Conservation (phyloP, 75 land plant genomes). For the Sequoia sempervirens region DNA sequence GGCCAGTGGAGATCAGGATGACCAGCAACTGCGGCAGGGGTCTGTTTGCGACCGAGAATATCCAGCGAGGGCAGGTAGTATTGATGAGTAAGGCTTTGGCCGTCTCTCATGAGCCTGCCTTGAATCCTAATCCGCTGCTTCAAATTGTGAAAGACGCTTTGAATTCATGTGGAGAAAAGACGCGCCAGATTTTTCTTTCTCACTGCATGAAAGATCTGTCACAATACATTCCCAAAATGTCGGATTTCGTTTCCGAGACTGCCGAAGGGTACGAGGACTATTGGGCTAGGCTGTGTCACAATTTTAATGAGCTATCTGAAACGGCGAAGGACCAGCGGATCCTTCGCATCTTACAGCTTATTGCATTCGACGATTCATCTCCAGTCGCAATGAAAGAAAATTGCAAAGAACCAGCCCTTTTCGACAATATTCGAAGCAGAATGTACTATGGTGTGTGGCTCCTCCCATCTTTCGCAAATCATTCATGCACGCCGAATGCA, state of each 20-base stretch:
- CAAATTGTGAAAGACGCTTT: too few relatives aligned
- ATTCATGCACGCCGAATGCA: slow-evolving; percentile 11
- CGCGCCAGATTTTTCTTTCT: too few relatives aligned
- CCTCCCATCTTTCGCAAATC: slow-evolving; percentile 4
- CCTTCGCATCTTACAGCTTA: not conserved
- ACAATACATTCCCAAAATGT: too few relatives aligned
- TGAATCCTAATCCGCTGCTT: too few relatives aligned
- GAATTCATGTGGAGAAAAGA: too few relatives aligned
- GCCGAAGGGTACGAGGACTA: too few relatives aligned
- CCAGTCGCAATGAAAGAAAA: not conserved
- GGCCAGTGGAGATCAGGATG: not conserved
- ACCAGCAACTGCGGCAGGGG: not conserved
- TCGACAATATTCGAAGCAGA: not conserved
- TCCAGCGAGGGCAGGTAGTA: not conserved
- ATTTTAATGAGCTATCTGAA: not conserved
- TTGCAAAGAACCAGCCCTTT: not conserved
- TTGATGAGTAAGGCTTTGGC: slow-evolving; percentile 6
- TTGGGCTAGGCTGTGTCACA: too few relatives aligned
- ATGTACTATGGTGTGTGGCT: slow-evolving; percentile 1
- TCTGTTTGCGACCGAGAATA: not conserved
- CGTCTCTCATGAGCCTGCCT: not conserved
- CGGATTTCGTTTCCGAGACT: too few relatives aligned
- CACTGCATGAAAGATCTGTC: too few relatives aligned
- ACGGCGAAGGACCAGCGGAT: not conserved
- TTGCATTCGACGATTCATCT: not conserved